Conservation (phyloP, 495 filamentous ascomycete genomes). For the Penicillium bovifimosum region DNA sequence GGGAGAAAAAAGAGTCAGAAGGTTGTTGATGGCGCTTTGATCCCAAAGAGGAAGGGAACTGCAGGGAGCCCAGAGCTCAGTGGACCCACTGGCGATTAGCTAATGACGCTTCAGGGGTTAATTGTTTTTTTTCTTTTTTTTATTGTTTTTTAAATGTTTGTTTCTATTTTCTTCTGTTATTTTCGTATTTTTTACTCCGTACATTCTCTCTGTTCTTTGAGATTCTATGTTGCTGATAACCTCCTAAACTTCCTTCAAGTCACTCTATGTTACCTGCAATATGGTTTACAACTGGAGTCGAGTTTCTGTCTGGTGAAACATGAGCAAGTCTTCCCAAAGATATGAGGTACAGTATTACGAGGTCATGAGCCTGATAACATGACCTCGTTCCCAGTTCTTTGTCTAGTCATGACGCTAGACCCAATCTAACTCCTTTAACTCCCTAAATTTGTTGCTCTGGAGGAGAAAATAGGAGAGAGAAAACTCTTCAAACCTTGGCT, state of each 20-base stretch:
- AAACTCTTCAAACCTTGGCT: conserved; percentile 6
- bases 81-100: conserved; percentile 11
- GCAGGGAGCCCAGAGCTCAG: conserved; percentile 36
- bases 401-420: conserved; percentile 4
- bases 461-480: neutral
- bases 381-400: conserved; percentile 2
- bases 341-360: neutral
- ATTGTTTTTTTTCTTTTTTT: neutral
- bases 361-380: neutral
- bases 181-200: neutral
- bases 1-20: conserved; percentile 28
- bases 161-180: neutral
- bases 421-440: neutral
- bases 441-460: neutral
- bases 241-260: neutral
- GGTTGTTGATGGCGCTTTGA: conserved; percentile 23
- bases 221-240: neutral
- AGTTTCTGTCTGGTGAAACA: neutral
- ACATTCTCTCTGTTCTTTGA: neutral
- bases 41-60: conserved; percentile 36
- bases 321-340: neutral
- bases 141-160: conserved; percentile 3
- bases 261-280: neutral
- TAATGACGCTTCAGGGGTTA: conserved; percentile 12
- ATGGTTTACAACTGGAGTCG: neutral